Percentiles rank a stretch among this genome's conserved stretches.
These are phyloP conservation scores for Termitomyces sp. DNA, from an alignment of 1,284 basidiomycete species.

Conservation along the genomic window DNA sequence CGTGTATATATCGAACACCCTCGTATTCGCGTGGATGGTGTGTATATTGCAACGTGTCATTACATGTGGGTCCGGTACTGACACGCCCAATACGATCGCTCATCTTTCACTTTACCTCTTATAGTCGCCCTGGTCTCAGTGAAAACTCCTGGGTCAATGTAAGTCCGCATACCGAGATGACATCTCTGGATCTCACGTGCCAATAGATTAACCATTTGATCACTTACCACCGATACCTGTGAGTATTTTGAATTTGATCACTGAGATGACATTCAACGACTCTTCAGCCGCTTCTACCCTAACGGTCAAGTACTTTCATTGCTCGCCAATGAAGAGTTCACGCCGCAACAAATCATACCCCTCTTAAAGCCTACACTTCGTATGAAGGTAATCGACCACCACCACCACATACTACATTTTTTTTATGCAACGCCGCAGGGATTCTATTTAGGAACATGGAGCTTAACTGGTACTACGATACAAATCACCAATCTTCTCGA, in stretches of 20 bases:
- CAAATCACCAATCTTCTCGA: constrained; percentile 63
- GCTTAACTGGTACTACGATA: constrained; percentile 53
- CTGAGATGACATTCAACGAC: not conserved
- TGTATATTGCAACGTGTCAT: constrained; percentile 88
- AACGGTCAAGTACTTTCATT: constrained; percentile 85
- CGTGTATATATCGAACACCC: constrained; percentile 79
- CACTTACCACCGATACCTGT: constrained; percentile 83
- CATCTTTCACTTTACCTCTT: constrained; percentile 6
- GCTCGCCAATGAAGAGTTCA: constrained; percentile 75
- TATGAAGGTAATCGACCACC: constrained; percentile 58
- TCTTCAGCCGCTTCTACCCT: constrained; percentile 76
- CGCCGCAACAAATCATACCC: constrained; percentile 75
- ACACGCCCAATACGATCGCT: not conserved
- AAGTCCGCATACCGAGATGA: constrained; percentile 26
- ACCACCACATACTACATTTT: not conserved
- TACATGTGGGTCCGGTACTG: constrained; percentile 54
- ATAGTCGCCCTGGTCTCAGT: constrained; percentile 69
- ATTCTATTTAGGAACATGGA: constrained; percentile 66
- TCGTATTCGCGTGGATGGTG: constrained; percentile 77
- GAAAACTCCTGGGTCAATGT: constrained; percentile 84
- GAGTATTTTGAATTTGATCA: constrained; percentile 23
- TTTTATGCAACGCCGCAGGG: constrained; percentile 41
- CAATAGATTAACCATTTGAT: constrained; percentile 64
- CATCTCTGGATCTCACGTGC: not conserved
- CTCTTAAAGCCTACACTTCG: constrained; percentile 71